Conservation (phyloP, 1,284 basidiomycete species). For the Microstroma glucosiphilum region DNA sequence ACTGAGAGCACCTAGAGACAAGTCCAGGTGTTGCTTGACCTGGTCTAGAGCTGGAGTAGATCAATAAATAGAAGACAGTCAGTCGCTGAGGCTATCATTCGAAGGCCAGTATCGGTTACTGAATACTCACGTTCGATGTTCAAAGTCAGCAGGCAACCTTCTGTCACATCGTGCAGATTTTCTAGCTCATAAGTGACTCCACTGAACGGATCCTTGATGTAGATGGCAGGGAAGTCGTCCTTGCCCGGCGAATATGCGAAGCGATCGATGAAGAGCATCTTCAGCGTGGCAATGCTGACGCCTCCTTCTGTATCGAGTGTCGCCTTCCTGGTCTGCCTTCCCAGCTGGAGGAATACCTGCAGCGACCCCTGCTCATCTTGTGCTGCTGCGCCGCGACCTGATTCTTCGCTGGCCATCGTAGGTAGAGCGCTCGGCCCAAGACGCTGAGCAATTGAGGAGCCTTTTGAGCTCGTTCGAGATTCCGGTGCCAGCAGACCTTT, state of each 20-base stretch:
- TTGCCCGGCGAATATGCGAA: conserved; percentile 83
- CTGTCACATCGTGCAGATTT: conserved; percentile 85
- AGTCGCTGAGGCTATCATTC: background rate
- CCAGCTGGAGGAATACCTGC: conserved; percentile 77
- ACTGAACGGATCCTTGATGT: conserved; percentile 81
- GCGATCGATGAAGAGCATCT: conserved; percentile 86
- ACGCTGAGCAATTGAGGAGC: no score
- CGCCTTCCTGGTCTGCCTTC: conserved; percentile 84
- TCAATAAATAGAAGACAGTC: conserved; percentile 48
- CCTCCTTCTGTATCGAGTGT: conserved; percentile 53
- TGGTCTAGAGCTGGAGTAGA: conserved; percentile 71
- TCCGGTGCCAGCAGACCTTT: no score
- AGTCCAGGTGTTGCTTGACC: conserved; percentile 94
- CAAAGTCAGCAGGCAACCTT: conserved; percentile 77
- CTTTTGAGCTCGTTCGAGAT: no score
- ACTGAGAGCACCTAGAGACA: conserved; percentile 75
- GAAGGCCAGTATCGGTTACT: conserved; percentile 47
- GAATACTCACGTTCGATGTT: conserved; percentile 78
- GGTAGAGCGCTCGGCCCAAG: no score
- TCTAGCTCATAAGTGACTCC: conserved; percentile 94
- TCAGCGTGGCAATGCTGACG: conserved; percentile 65
- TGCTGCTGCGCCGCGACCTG: background rate
- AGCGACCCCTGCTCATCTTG: no score
- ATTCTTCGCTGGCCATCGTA: background rate
- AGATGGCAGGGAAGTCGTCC: conserved; percentile 92